Base-by-base conservation (phyloP, 345 rosid species). In the Citrus sp. region DNA sequence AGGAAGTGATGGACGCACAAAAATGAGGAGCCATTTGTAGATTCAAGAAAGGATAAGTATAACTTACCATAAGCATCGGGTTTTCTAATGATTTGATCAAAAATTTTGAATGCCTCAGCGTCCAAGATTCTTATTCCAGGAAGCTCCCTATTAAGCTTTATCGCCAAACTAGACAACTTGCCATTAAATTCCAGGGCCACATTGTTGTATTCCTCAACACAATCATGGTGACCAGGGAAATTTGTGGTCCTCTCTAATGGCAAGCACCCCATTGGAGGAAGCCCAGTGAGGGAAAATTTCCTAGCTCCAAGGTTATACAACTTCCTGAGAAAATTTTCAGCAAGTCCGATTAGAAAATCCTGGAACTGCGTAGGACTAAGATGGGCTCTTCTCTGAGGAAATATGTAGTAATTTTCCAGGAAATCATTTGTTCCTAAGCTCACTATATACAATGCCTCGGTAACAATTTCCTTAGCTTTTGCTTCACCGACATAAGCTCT, bases 181-280 rank as follows among this genome's bases (percentile, higher is more conserved):
- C 71, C 80, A 62, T 92, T 92, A 80, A 85, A 92, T 61, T 83
- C 90, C 77, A 27, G 0, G 8, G 87, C 96, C 55, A 86, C 92
- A 4, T 27, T 70, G 79, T 90, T 90, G 81, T 86, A 92, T 32
- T 80, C 76, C 7, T 75, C 69, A 4, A 78, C 66, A 61, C 96
- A 92, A 4, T 62, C 80, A 22, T 80, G 9, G 4, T 40, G 58
- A 14, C 75, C 73, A 59, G 86, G 7, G 59, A 90, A 12, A 63
- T 91, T 90, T n/a, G 85, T 81, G 32, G 87, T 63, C 67, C 92
- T 86, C 82, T 92, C 92, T 38, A 92, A 37, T 18, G 93, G 96
- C 87, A 92, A 72, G 70, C 96, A 92, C 32, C 93, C 96, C 96
- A 92, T 90, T 12, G 96, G 96, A 40, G 89, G 89, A 9, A 90